Percentiles rank a stretch among this genome's conserved stretches.
Evolutionary conservation across 148 eudicot genomes (phyloP).

Genomic region (Camellia sinensis): DNA sequence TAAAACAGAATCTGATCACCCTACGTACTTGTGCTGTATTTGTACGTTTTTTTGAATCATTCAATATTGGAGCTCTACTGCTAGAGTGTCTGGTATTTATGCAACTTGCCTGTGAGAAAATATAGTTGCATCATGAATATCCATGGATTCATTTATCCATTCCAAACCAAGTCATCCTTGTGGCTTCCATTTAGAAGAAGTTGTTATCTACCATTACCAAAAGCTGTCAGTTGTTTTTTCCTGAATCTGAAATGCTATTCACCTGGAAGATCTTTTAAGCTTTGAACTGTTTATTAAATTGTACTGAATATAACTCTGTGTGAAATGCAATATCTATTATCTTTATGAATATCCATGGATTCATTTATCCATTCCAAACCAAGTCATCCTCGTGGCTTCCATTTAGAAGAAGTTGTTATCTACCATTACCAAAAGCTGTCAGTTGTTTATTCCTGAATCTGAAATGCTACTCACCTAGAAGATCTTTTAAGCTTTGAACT

Average conservation of each 20-base stretch:
- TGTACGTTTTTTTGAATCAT: not conserved
- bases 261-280: not conserved
- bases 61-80: not conserved
- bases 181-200: not conserved
- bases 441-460: not conserved
- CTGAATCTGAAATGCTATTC: conserved; percentile 8
- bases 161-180: not conserved
- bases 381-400: not conserved
- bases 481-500: not conserved
- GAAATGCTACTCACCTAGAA: not conserved
- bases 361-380: not conserved
- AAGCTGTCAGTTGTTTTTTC: not conserved
- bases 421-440: not conserved
- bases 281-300: not conserved
- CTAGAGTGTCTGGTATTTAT: not conserved
- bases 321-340: not conserved
- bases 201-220: not conserved
- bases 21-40: not conserved
- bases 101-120: conserved; percentile 3
- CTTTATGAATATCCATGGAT: too few relatives aligned
- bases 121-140: not conserved
- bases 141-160: not conserved
- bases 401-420: not conserved
- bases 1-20: not conserved
- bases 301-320: not conserved